phyloP scores from a whole-genome alignment of 23 red algal species.

The Gracilaria gracilis region DNA sequence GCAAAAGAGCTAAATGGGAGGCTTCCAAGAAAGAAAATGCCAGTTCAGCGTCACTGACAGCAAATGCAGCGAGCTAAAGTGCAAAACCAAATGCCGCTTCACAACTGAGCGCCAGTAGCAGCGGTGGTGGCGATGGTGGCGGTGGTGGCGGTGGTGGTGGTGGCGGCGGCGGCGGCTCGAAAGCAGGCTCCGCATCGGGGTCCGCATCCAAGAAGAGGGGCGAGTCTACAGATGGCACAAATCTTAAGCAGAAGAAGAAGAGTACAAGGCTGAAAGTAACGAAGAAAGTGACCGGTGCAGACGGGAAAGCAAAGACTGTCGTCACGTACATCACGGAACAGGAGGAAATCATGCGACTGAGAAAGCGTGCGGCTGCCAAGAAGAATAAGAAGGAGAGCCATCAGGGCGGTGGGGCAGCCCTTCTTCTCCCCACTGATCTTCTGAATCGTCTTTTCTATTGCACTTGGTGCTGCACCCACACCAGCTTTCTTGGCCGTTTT shows the following conservation, averaged over 20 bases:
- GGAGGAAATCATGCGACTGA: conserved; percentile 52
- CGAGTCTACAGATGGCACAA: conserved; percentile 15
- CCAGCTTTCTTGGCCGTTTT: too few relatives aligned
- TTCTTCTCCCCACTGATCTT: too few relatives aligned
- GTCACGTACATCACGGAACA: conserved; percentile 63
- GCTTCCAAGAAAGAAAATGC: background rate
- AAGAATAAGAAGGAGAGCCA: conserved; percentile 51
- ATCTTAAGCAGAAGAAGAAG: conserved; percentile 70
- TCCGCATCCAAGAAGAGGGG: background rate
- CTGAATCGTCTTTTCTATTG: too few relatives aligned
- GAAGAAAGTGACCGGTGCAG: conserved; percentile 46
- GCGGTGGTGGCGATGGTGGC: too few relatives aligned
- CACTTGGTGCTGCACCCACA: too few relatives aligned
- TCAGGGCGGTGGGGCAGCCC: background rate
- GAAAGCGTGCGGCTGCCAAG: conserved; percentile 19
- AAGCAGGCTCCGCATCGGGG: background rate
- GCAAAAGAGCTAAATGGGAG: conserved; percentile 1
- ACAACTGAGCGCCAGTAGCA: background rate
- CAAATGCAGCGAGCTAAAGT: background rate
- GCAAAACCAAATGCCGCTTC: background rate
- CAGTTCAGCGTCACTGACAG: background rate
- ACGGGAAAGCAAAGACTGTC: conserved; percentile 56
- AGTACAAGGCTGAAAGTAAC: conserved; percentile 57
- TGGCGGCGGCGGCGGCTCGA: too few relatives aligned
- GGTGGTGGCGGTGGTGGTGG: too few relatives aligned